These are phyloP conservation scores for Pelargonium nanum DNA, from an alignment of 345 rosid species.

Conservation along the genomic window DNA sequence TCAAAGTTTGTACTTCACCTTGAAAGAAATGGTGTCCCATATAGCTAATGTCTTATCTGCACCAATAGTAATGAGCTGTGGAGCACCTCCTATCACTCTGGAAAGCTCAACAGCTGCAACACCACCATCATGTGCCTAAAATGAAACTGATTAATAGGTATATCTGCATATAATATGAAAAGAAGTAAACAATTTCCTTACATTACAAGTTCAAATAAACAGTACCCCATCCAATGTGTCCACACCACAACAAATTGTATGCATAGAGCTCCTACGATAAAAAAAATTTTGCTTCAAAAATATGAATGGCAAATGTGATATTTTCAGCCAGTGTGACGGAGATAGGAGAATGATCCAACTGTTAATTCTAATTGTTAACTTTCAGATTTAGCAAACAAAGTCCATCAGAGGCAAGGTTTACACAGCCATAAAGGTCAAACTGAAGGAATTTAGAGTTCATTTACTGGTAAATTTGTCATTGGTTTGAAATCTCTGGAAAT, in stretches of 20 bases:
- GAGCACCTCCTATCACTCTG: conserved; percentile 91
- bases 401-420: no score
- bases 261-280: background rate
- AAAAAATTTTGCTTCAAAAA: background rate
- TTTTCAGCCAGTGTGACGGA: no score
- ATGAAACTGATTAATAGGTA: background rate
- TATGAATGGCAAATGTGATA: no score
- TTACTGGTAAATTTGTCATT: no score
- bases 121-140: conserved; percentile 98
- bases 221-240: background rate
- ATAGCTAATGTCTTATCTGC: conserved; percentile 96
- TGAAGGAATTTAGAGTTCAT: no score
- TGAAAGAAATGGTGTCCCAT: conserved; percentile 97
- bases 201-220: background rate
- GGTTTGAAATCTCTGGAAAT: no score
- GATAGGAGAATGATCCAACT: no score
- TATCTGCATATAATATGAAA: background rate
- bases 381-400: no score
- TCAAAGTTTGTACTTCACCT: conserved; percentile 37
- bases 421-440: no score
- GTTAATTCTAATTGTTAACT: no score
- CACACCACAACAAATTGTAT: background rate
- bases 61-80: conserved; percentile 91
- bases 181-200: background rate
- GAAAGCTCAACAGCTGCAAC: conserved; percentile 91